Evolutionary conservation across 2,329 filamentous ascomycete genomes (phyloP), one percentile per base, ranked within the genome.

Genomic region (Xylaria sp.): DNA sequence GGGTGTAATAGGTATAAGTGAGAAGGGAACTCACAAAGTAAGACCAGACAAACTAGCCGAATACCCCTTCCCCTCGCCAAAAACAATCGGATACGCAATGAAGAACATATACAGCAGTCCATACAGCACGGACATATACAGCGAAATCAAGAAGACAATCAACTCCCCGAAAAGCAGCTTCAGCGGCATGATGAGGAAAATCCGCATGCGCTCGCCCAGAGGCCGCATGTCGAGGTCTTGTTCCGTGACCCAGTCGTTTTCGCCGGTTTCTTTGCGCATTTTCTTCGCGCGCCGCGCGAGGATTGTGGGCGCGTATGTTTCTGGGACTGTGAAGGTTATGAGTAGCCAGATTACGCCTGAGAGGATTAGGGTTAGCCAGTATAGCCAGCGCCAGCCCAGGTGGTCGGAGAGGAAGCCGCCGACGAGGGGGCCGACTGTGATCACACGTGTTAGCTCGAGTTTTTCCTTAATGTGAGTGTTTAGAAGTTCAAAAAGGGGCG

Each of bases 41-140:
- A 97, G 85, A 56, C 93, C 94, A 0, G 93, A 94, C 34, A 84
- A 90, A 44, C 91, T 87, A 34, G 92, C 86, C 3, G 86, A 89
- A 81, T 91, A 97, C 2, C 92, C 92, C 81, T 97, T 97, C 68
- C 92, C 91, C 80, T 89, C 84, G 73, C 93, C 87, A 82, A 92
- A 97, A 67, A 97, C 84, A 74, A 90, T 88, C 39, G 89, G 87
- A 76, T 82, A 92, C 68, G 90, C 90, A 68, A 92, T 85, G 82
- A 92, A 92, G 84, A 92, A 92, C 90, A 93, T 92, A 84, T 92
- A 92, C 18, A 92, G 82, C 3, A 92, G 82, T 10, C 90, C 90
- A 79, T 93, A 93, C 13, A 95, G 85, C 1, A 96, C 92, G 2
- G 89, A 91, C 92, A 96, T 97, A 84, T 97, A 97, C 1, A 97